Conservation (phyloP, 345 rosid genomes). For the Turnera subulata region DNA sequence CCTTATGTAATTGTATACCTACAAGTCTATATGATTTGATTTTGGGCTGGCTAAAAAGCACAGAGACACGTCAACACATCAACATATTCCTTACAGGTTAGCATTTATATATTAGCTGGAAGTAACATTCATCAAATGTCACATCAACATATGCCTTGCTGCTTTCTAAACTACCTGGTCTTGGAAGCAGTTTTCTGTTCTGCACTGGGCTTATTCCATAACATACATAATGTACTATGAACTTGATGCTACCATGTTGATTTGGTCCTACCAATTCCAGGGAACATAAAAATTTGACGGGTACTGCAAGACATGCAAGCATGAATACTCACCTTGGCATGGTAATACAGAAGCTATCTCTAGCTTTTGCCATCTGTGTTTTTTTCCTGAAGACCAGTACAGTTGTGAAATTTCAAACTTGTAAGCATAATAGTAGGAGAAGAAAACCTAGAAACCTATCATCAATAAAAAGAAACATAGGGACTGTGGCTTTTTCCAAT, state of each 20-base stretch:
- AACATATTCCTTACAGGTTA: constrained; percentile 88
- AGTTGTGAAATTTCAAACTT: too few species aligned
- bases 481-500: too few species aligned
- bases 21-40: constrained; percentile 80
- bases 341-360: constrained; percentile 3
- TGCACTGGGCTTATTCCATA: not conserved
- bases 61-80: constrained; percentile 71
- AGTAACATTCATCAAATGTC: not conserved
- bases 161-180: not conserved
- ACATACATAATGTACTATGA: too few species aligned
- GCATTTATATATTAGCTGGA: not conserved
- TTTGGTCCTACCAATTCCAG: constrained; percentile 34
- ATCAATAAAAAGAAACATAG: too few species aligned
- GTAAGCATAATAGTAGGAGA: too few species aligned
- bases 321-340: constrained; percentile 95
- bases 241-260: not conserved
- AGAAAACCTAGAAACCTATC: too few species aligned
- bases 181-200: not conserved
- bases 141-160: not conserved
- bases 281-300: constrained; percentile 88
- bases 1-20: constrained; percentile 8
- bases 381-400: too few species aligned
- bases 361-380: not conserved
- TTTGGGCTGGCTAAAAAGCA: constrained; percentile 92
- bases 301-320: constrained; percentile 96